Evolutionary conservation across 768 basidiomycete genomes (phyloP), one percentile per base, ranked within the genome.

Genomic region (Podaxis sp.): DNA sequence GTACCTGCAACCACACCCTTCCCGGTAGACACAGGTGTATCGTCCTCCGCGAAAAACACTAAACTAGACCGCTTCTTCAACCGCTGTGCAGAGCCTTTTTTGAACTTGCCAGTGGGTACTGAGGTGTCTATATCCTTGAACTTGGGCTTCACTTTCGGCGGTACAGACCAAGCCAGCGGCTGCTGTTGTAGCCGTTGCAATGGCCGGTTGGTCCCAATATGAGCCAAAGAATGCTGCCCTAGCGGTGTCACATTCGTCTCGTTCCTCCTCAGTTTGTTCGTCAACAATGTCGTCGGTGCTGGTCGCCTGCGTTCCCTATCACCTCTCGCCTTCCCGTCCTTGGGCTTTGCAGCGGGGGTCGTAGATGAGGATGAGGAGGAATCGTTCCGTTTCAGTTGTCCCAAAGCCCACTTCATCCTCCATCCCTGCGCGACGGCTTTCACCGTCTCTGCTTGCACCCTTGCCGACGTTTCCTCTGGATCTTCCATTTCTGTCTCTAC

Each of bases 241-340:
- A 67, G 57, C 25, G 78, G 78, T 21, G 79, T 82, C 11, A 82
- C 71, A 50, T 79, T 82, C 37, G 78, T 79, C 57, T 79, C 77
- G 48, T 74, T 73, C 50, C 81, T 74, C 64, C 69, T 69, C 63
- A 82, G 66, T 38, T 64, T 70, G 13, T 64, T 59, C 40, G 71
- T 61, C 11, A 65, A 58, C 76, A 53, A 75, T 74, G 61, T 69
- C 59, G 50, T 55, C 9, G 59, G 53, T n/a, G 10, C 35, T 11
- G 44, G 38, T 28, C 48, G 59, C 32, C 53, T 54, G 9, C 25
- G 28, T 72, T 47, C 75, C 76, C n/a, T 77, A 76, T 61, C 72
- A 63, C 66, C 70, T 55, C 67, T 50, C 59, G 40, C 60, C 63
- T 60, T 72, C 64, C 46, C 65, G 35, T 44, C 23, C 48, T 54